Evolutionary conservation across 2,329 filamentous ascomycete genomes (phyloP), one percentile per base, ranked within the genome.

Genomic region (Apiospora marii): DNA sequence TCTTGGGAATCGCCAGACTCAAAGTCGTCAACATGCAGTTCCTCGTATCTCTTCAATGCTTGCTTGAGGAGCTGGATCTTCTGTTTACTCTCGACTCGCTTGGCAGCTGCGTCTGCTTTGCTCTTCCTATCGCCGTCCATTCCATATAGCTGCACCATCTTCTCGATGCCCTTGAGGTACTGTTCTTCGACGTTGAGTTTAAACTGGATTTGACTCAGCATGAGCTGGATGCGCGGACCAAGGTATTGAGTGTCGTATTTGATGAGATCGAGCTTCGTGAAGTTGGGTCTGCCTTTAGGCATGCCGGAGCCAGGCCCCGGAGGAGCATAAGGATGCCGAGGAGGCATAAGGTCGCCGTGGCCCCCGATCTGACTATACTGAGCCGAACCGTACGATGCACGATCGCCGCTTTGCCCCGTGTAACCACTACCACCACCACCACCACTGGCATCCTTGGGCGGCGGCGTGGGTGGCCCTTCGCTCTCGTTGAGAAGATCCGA

Each of bases 161-260:
- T 99, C 84, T 99, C 96, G 78, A 99, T 96, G 74, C 96, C 96
- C 80, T 97, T 97, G 76, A 98, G 95, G 84, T 99, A 99, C 84
- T 99, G 96, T 82, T 98, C 97, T 83, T 99, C 96, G 41, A 99
- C 96, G 77, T 96, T 98, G 74, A 99, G 89, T 86, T 99, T 99
- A 87, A 99, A 99, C 83, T 98, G 95, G 75, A 99, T 92, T 83
- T 99, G 96, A 68, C 96, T 97, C 80, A 99, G 87, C 96, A 99
- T 99, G 80, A 98, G 93, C 85, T 99, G 96, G 80, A 99, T 99
- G 77, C 97, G 95, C 74, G 96, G 96, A 46, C 96, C 96, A 74
- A 99, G 92, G 82, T 98, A 94, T 24, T 94, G 93, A 44, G 95
- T 98, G 81, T 99, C 96, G 84, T 97, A 98, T 90, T 98, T 98